Evolutionary conservation across 2,329 filamentous ascomycete species (phyloP).

Genomic region (Aureobasidium sp.): DNA sequence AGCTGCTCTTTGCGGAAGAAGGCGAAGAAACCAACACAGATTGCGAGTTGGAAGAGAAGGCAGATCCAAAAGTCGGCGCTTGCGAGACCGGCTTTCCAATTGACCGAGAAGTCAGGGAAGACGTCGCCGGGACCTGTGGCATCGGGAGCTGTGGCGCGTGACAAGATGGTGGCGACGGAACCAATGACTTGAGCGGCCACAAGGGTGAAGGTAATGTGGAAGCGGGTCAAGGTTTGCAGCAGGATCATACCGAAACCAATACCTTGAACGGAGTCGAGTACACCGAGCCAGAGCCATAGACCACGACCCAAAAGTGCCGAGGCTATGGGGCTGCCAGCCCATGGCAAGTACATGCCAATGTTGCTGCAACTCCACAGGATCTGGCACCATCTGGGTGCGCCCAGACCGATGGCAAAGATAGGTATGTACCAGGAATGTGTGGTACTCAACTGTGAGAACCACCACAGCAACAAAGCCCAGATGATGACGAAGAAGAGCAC

Average conservation of each 20-base stretch:
- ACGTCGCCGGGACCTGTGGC: slow-evolving; percentile 52
- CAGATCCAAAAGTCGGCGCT: slow-evolving; percentile 55
- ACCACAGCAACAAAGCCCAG: slow-evolving; percentile 46
- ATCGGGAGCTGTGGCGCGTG: slow-evolving; percentile 52
- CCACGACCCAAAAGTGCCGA: slow-evolving; percentile 49
- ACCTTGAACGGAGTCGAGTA: slow-evolving; percentile 56
- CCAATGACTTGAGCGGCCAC: slow-evolving; percentile 55
- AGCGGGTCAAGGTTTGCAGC: slow-evolving; percentile 50
- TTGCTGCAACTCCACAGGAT: slow-evolving; percentile 57
- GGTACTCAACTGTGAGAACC: slow-evolving; percentile 48
- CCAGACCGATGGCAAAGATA: slow-evolving; percentile 58
- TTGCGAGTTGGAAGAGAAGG: slow-evolving; percentile 47
- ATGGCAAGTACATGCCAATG: slow-evolving; percentile 54
- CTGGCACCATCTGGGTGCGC: slow-evolving; percentile 58
- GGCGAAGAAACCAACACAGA: slow-evolving; percentile 49
- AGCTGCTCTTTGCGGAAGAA: slow-evolving; percentile 53
- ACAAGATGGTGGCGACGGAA: slow-evolving; percentile 53
- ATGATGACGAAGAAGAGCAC: slow-evolving; percentile 46
- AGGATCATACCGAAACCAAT: slow-evolving; percentile 62
- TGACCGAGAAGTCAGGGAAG: slow-evolving; percentile 52
- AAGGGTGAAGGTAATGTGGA: slow-evolving; percentile 56
- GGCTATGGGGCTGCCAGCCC: slow-evolving; percentile 47
- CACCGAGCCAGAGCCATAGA: slow-evolving; percentile 60
- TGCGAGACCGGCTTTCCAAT: slow-evolving; percentile 36
- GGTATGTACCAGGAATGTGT: slow-evolving; percentile 59